Base-by-base conservation (phyloP, 352 stramenopile genomes). In the Phytophthora podocarpi region DNA sequence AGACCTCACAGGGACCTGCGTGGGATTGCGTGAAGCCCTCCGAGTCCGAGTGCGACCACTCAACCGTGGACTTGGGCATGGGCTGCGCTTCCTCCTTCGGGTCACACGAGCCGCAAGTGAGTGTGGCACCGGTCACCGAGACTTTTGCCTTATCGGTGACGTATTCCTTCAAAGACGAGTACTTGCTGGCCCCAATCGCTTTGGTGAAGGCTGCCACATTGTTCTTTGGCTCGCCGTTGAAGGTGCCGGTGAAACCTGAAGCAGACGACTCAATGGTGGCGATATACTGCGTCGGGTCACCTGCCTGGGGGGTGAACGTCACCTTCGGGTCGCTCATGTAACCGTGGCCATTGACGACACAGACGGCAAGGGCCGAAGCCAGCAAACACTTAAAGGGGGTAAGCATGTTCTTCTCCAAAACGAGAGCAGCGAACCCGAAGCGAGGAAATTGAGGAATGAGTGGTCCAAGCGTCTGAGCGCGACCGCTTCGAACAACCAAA, bases 1-100 rank as follows among this genome's bases (percentile, higher is more conserved):
- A 82, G 23, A 76, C 53, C 47, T 85, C 72, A n/a, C 70, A 82
- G 1, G 72, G 75, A 21, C 75, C 72, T 60, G 78, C 61, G 42
- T 81, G 72, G 3, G 69, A 74, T 3, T 57, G 48, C 3, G 65
- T 76, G 24, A 80, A 75, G 8, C 68, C 67, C 26, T 79, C 64
- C 0, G 42, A 64, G 16, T 57, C 57, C 15, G 64, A 74, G 50
- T 74, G 68, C 0, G 63, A 67, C 69, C 72, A 82, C 42, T 73
- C 68, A 1, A 82, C 24, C 16, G 42, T 15, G 61, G 46, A n/a
- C n/a, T n/a, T n/a, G n/a, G n/a, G n/a, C n/a, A n/a, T n/a, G n/a
- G n/a, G n/a, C 23, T 78, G 70, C 2, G 70, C 35, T 6, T 43
- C 68, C 30, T 66, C 59, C 23, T 67, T 45, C 1, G 59, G 63